These are phyloP conservation scores for Inosperma sp. DNA, from an alignment of 768 basidiomycete species.

Conservation along the genomic window DNA sequence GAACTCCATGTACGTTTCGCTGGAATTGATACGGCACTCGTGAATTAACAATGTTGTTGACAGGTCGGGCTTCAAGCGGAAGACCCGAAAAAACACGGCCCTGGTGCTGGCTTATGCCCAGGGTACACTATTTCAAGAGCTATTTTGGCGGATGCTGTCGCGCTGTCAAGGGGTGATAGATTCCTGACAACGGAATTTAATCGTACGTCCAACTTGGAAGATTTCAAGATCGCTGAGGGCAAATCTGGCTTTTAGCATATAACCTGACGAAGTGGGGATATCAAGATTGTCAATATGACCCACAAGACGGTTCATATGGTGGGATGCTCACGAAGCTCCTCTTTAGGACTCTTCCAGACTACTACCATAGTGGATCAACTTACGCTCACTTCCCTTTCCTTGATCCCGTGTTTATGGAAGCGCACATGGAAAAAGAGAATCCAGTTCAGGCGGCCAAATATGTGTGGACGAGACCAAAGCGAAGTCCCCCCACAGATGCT, in stretches of 20 bases:
- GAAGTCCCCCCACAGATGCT: constrained; percentile 18
- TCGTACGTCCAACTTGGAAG: no score
- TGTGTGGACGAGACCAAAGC: constrained; percentile 50
- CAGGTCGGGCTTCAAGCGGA: constrained; percentile 70
- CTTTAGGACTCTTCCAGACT: constrained; percentile 63
- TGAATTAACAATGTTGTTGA: not conserved
- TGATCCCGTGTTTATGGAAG: constrained; percentile 49
- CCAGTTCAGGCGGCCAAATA: constrained; percentile 42
- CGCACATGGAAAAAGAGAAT: constrained; percentile 32
- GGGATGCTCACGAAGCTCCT: constrained; percentile 72
- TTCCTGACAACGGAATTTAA: constrained; percentile 76
- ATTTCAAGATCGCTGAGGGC: no score
- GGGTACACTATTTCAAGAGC: constrained; percentile 82
- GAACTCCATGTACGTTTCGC: constrained; percentile 72
- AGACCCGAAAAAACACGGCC: constrained; percentile 55
- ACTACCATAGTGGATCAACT: constrained; percentile 59
- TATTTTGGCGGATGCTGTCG: constrained; percentile 78
- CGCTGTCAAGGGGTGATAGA: constrained; percentile 71
- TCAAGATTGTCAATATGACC: constrained; percentile 61
- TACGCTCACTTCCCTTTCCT: constrained; percentile 84
- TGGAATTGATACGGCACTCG: not conserved
- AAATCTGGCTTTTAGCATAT: constrained; percentile 56
- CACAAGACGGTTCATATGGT: constrained; percentile 66
- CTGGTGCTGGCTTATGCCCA: constrained; percentile 75
- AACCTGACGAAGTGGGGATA: constrained; percentile 81